These are phyloP conservation scores for Laetiporus sulphureus DNA, from an alignment of 1,284 basidiomycete genomes.

Conservation along the genomic window DNA sequence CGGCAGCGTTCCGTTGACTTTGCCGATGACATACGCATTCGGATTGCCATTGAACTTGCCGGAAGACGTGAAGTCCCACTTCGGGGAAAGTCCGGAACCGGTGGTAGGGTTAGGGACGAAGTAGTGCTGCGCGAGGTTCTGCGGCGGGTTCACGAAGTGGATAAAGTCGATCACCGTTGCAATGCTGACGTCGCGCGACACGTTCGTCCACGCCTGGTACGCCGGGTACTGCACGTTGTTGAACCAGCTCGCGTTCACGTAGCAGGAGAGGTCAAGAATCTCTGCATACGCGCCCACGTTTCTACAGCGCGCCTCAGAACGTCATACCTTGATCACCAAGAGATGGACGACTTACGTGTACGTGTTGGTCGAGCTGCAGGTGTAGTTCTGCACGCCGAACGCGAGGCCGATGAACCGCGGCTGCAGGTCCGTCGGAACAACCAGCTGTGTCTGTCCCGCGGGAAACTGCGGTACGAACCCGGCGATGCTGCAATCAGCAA, in stretches of 20 bases:
- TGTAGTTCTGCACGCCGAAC: constrained; percentile 37
- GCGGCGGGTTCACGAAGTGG: constrained; percentile 18
- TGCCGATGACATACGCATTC: constrained; percentile 42
- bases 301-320: no score
- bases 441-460: constrained; percentile 20
- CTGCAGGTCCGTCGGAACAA: constrained; percentile 12
- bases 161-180: constrained; percentile 32
- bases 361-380: constrained; percentile 28
- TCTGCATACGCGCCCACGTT: constrained; percentile 47
- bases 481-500: constrained; percentile 17
- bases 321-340: no score
- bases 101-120: constrained; percentile 41
- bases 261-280: constrained; percentile 55
- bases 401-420: constrained; percentile 38
- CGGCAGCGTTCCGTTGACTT: constrained; percentile 34
- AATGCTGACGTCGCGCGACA: constrained; percentile 24
- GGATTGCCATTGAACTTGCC: constrained; percentile 31
- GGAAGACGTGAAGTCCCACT: constrained; percentile 51
- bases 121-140: constrained; percentile 49
- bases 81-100: constrained; percentile 40
- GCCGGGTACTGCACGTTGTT: constrained; percentile 34
- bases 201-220: constrained; percentile 31
- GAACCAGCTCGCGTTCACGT: constrained; percentile 34
- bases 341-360: constrained; percentile 27
- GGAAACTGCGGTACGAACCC: constrained; percentile 17